Percentiles rank a stretch among this genome's conserved stretches.
These are phyloP conservation scores for Penicillium riverlandense DNA, from an alignment of 495 filamentous ascomycete species.

Conservation along the genomic window DNA sequence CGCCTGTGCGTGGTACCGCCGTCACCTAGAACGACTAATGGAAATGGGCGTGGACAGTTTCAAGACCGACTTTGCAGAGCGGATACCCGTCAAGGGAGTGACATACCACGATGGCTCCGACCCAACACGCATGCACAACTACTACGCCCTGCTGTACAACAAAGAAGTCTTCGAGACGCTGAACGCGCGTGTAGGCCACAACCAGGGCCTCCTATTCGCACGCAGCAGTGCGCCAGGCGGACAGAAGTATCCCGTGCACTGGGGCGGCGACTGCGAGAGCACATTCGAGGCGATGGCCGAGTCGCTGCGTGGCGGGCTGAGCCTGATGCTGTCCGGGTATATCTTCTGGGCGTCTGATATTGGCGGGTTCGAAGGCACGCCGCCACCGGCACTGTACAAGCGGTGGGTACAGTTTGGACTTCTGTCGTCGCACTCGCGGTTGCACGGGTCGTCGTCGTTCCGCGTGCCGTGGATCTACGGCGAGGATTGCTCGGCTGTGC, in stretches of 20 bases:
- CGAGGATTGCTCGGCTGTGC: constrained; percentile 49
- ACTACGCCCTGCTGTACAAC: constrained; percentile 66
- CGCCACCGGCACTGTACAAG: constrained; percentile 64
- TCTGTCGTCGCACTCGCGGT: constrained; percentile 57
- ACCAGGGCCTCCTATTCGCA: constrained; percentile 60
- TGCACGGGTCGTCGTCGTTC: constrained; percentile 61
- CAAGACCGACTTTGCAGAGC: constrained; percentile 71
- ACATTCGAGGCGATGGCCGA: constrained; percentile 70
- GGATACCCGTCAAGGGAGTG: constrained; percentile 57
- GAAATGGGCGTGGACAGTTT: constrained; percentile 60
- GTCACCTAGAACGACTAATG: constrained; percentile 52
- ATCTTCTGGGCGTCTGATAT: constrained; percentile 67
- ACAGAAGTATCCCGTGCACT: constrained; percentile 60
- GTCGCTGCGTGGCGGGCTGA: constrained; percentile 61
- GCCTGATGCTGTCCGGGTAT: constrained; percentile 58
- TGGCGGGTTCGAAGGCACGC: constrained; percentile 65
- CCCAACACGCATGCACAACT: constrained; percentile 65
- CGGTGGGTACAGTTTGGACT: constrained; percentile 70
- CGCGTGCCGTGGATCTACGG: constrained; percentile 69
- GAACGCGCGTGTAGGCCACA: constrained; percentile 47
- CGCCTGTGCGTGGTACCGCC: constrained; percentile 53
- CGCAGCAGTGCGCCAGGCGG: constrained; percentile 59
- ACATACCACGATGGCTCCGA: constrained; percentile 50
- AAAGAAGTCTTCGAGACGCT: constrained; percentile 60
- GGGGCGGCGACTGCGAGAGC: constrained; percentile 64